Conservation (phyloP, 192 early-diverging fungal genomes). For the Linnemannia elongata region DNA sequence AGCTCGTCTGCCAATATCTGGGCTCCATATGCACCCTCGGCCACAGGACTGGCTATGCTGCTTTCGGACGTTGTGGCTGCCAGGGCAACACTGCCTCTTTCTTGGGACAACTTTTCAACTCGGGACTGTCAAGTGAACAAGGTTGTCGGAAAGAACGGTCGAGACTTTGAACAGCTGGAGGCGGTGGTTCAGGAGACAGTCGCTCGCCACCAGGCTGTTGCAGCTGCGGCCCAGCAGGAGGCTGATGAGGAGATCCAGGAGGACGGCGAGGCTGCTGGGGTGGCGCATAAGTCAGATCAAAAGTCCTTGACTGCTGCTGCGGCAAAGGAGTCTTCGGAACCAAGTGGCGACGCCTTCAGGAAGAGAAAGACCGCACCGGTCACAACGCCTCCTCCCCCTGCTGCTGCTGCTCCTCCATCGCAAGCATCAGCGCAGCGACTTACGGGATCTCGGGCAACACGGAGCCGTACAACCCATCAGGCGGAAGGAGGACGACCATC, state of each 20-base stretch:
- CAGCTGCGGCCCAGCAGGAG: slow-evolving; percentile 4
- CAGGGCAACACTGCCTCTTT: slow-evolving; percentile 23
- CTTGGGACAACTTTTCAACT: slow-evolving; percentile 47
- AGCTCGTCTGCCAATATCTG: neutral
- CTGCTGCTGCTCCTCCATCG: no score
- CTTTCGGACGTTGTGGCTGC: slow-evolving; percentile 15
- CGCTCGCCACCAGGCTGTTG: slow-evolving; percentile 24
- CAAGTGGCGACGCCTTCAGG: neutral
- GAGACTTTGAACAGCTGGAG: slow-evolving; percentile 36
- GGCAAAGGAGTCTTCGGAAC: neutral
- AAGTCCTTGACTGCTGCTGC: neutral
- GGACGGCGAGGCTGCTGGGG: neutral
- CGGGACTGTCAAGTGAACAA: slow-evolving; percentile 51
- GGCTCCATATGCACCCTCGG: neutral
- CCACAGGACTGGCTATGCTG: neutral
- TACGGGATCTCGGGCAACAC: slow-evolving; percentile 5
- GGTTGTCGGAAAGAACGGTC: slow-evolving; percentile 36
- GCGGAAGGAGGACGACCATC: neutral
- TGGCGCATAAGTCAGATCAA: neutral
- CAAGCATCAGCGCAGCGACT: neutral
- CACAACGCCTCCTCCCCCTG: neutral
- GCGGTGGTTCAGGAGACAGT: slow-evolving; percentile 42
- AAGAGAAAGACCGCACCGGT: neutral
- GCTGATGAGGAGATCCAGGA: neutral
- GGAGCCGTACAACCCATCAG: neutral